Base-by-base conservation (phyloP, 345 rosid species). In the Citrus medica region DNA sequence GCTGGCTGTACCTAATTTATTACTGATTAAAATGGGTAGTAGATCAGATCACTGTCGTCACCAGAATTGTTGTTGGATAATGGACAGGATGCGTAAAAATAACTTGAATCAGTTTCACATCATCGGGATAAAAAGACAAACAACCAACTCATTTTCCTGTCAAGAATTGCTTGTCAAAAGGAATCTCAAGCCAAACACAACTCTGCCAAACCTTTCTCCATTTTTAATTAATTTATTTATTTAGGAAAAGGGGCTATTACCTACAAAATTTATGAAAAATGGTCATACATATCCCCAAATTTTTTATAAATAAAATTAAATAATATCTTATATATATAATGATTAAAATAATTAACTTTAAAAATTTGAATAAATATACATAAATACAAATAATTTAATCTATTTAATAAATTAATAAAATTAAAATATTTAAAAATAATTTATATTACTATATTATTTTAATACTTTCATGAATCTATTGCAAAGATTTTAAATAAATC, bases 211-310 rank as follows among this genome's bases (percentile, higher is more conserved):
- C 65, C 65, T 4, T 1, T 0, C 30, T 61, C 65, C 24, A 5
- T 4, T 19, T 24, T 61, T 61, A 61, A 25, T 24, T 25, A 7
- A 61, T 61, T 25, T 0, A 27, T 25, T 61, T 4, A 61, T 12
- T 46, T 12, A 12, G 0, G 14, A 3, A 46, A 42, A 42, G 4
- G 51, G 0, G 0, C 0, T 0, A 12, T 42, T 42, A 42, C 51
- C 16, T 1, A 0, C 51, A 2, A 42, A 42, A 42, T 42, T 42
- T 12, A 12, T 10, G 17, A 46, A 13, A n/a, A 46, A 46, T 13
- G 1, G 0, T 13, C 17, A 3, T 0, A 3, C 17, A 12, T 4
- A 12, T 12, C 17, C 0, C 4, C 0, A 42, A 42, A 0, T 10
- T 42, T 42, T 10, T 42, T 42, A 9, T 9, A 10, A 9, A 40